Base-by-base conservation (phyloP, 352 stramenopile species). In the Pythium sukuiense region DNA sequence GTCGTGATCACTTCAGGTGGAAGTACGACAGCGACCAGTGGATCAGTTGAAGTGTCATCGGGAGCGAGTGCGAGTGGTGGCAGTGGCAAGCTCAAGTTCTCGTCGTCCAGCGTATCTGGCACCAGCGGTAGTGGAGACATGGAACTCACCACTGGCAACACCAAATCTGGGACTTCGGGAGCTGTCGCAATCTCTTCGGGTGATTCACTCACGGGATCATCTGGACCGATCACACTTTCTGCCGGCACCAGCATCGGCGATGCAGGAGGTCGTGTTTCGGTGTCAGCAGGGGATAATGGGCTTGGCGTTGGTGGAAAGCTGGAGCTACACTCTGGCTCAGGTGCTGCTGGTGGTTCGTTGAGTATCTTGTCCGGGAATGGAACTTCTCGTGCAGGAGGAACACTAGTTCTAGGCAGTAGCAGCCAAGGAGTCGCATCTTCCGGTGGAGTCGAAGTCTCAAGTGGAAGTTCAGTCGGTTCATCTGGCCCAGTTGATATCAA, bases 1-100 rank as follows among this genome's bases (percentile, higher is more conserved):
- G 68, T 83, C 39, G 50, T 65, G 41, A 70, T 86, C 20, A 35
- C 53, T 6, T 67, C 61, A 55, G 75, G 67, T 37, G 68, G 64
- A 48, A 74, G 61, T 32, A 68, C 49, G 3, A 32, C n/a, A 1
- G 56, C 48, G 24, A 46, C 12, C 5, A 59, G 37, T n/a, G 63
- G 63, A 13, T 20, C 2, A 24, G 30, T 67, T 1, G n/a, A 27
- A 6, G 29, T 62, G 14, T 50, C 29, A 32, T 59, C 63, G 49
- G 54, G 18, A 18, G 6, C 26, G 8, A 60, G 43, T 30, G 26
- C 12, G 12, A 56, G 50, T 33, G 69, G 59, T 27, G 46, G 8
- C 12, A 63, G 61, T 26, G 63, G 48, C 20, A 54, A 63, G 30
- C 29, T 61, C 11, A 46, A 58, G 16, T 32, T 69, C 11, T 50